Conservation (phyloP, 2,329 filamentous ascomycete species). For the Stachybotrys elegans region DNA sequence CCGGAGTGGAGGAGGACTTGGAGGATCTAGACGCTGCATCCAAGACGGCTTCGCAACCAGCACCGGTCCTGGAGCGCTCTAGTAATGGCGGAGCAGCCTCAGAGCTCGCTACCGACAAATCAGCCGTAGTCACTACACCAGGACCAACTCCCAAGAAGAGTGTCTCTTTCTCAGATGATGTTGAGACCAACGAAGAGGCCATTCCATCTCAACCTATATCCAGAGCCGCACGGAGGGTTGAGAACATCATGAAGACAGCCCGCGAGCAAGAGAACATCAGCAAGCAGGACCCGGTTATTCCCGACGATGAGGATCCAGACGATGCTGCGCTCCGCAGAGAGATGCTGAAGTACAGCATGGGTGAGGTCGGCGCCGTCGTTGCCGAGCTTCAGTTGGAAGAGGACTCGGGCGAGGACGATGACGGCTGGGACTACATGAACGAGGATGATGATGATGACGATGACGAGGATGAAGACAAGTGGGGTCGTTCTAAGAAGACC, state of each 20-base stretch:
- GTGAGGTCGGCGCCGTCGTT: constrained; percentile 86
- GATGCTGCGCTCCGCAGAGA: constrained; percentile 76
- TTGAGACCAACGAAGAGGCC: constrained; percentile 36
- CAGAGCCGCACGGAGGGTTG: constrained; percentile 41
- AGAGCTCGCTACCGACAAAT: neutral
- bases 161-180: constrained; percentile 60
- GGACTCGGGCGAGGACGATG: constrained; percentile 47
- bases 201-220: constrained; percentile 29
- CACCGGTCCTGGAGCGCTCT: neutral
- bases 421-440: constrained; percentile 51
- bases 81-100: neutral
- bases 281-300: constrained; percentile 48
- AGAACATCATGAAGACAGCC: constrained; percentile 52
- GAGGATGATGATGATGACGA: constrained; percentile 48
- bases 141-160: constrained; percentile 40
- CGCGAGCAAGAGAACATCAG: constrained; percentile 47
- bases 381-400: constrained; percentile 86
- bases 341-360: constrained; percentile 86
- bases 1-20: constrained; percentile 57
- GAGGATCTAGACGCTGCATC: constrained; percentile 5
- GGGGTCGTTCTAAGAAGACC: constrained; percentile 65
- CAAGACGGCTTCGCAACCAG: neutral
- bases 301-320: constrained; percentile 71
- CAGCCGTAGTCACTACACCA: neutral
- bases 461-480: constrained; percentile 51